phyloP scores from a whole-genome alignment of 495 filamentous ascomycete species.

The Pyrenula aspistea region DNA sequence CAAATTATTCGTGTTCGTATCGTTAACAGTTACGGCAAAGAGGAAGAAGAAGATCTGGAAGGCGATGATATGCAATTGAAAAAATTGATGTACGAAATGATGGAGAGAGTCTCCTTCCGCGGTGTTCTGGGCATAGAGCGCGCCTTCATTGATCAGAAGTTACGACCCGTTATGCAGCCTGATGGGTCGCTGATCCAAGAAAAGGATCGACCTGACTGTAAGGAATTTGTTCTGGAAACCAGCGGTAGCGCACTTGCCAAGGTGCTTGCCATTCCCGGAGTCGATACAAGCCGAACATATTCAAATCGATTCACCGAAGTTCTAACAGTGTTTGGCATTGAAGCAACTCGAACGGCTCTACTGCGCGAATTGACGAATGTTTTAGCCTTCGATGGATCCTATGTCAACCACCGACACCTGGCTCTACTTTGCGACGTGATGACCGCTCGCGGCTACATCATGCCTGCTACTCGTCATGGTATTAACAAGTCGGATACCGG shows the following conservation, averaged over 20 bases:
- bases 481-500: slow-evolving; percentile 97
- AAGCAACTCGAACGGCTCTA: slow-evolving; percentile 76
- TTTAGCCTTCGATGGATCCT: slow-evolving; percentile 93
- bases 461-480: slow-evolving; percentile 93
- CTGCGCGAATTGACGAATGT: slow-evolving; percentile 82
- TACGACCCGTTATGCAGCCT: slow-evolving; percentile 43
- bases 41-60: slow-evolving; percentile 65
- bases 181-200: slow-evolving; percentile 58
- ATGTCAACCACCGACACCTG: slow-evolving; percentile 97
- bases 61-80: slow-evolving; percentile 87
- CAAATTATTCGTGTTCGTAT: slow-evolving; percentile 90
- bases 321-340: slow-evolving; percentile 88
- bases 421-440: slow-evolving; percentile 96
- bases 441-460: slow-evolving; percentile 85
- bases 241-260: slow-evolving; percentile 73
- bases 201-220: slow-evolving; percentile 60
- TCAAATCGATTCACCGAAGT: slow-evolving; percentile 93
- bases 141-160: slow-evolving; percentile 82
- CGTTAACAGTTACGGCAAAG: slow-evolving; percentile 57
- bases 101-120: slow-evolving; percentile 80
- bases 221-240: slow-evolving; percentile 93
- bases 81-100: slow-evolving; percentile 76
- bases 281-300: slow-evolving; percentile 80
- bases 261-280: slow-evolving; percentile 75
- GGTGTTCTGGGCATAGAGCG: slow-evolving; percentile 79